These are phyloP conservation scores for Chaetomium sp. DNA, from an alignment of 2,329 filamentous ascomycete species.

Conservation along the genomic window DNA sequence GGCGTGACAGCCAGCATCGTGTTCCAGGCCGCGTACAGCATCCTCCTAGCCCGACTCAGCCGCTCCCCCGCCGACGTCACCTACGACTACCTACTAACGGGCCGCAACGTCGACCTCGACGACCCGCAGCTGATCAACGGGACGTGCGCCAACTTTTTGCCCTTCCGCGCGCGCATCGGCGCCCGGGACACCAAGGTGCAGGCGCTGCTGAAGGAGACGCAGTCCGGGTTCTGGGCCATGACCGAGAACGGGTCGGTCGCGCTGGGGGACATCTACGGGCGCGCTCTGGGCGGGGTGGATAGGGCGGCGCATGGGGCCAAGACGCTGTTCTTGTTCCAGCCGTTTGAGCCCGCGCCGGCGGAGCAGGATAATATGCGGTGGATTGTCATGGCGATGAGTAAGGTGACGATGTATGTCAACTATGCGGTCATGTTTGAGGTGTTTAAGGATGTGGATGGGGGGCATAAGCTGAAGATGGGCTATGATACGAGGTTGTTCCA, in stretches of 20 bases:
- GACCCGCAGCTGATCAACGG: slow-evolving; percentile 7
- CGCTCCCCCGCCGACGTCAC: neutral
- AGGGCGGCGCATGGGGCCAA: neutral
- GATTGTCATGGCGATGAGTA: slow-evolving; percentile 4
- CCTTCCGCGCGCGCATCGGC: neutral
- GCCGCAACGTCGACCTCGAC: slow-evolving; percentile 2
- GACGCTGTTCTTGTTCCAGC: slow-evolving; percentile 9
- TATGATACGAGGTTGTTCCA: neutral
- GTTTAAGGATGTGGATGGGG: neutral
- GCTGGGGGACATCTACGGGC: neutral
- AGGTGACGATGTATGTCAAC: neutral
- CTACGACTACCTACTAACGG: neutral
- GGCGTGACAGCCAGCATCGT: neutral
- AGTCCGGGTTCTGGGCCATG: slow-evolving; percentile 1
- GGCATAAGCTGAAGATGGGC: neutral
- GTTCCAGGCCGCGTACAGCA: slow-evolving; percentile 1
- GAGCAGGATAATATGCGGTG: neutral
- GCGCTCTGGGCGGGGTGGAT: neutral
- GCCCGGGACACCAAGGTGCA: neutral
- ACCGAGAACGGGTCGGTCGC: neutral
- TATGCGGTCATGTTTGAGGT: slow-evolving; percentile 7
- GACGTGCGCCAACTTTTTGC: slow-evolving; percentile 1
- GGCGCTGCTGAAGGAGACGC: neutral
- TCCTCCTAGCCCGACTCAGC: neutral
- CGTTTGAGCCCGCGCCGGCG: neutral